Conservation (phyloP, 73 alveolate species). For the Tetrahymena elliotti region DNA sequence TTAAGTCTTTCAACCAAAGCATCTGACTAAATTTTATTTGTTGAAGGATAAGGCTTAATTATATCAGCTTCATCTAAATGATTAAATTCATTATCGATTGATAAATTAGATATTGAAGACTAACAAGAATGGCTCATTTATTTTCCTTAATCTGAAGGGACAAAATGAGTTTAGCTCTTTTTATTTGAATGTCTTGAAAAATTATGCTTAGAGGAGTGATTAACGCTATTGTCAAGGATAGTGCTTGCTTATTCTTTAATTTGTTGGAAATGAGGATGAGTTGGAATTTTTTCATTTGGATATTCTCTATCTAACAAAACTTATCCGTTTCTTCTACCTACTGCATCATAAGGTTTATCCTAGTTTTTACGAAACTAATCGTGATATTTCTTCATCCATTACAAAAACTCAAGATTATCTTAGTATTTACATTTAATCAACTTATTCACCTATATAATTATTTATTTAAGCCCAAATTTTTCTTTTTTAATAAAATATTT, state of each 20-base stretch:
- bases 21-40: background rate
- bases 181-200: background rate
- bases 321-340: background rate
- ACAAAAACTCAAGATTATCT: background rate
- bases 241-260: background rate
- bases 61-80: background rate
- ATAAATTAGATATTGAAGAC: background rate
- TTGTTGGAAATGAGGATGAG: background rate
- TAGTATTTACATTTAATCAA: background rate
- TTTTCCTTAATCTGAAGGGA: background rate
- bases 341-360: background rate
- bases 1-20: background rate
- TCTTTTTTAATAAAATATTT: background rate
- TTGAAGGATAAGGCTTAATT: background rate
- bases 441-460: background rate
- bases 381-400: background rate
- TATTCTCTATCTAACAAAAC: background rate
- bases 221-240: background rate
- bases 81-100: background rate
- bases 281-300: background rate
- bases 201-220: background rate
- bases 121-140: background rate
- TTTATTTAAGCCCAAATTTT: background rate
- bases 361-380: background rate
- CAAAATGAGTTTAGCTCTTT: background rate